Base-by-base conservation (phyloP, 1,284 basidiomycete genomes). In the Tylopilus sp. region DNA sequence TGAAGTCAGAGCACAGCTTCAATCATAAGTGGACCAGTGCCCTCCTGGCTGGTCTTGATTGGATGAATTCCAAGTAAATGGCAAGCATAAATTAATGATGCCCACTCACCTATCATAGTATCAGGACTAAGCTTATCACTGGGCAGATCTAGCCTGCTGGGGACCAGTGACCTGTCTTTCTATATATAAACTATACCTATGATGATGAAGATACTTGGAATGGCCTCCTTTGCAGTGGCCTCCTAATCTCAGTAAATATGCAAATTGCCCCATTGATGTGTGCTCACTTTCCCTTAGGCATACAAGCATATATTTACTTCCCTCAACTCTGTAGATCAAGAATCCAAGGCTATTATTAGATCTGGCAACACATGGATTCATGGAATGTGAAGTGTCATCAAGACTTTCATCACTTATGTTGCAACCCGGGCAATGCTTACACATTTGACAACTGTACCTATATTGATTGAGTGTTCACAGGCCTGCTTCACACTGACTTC, bases 301-400 rank as follows among this genome's bases (percentile, higher is more conserved):
- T 66, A 38, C 57, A 67, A 53, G 16, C 62, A 67, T 39, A 47
- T 64, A 2, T 65, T 67, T 19, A 67, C 59, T 1, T 64, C 55
- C 5, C 61, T 58, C 1, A 63, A 53, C 10, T 66, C 60, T 2
- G 54, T 66, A 1, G 53, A 62, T 1, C 24, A 66, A 44, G 26
- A 60, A 22, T 55, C 55, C 1, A 64, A 61, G 56, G 63, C 63
- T 22, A 60, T 47, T 3, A 16, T n/a, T n/a, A n/a, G 13, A 2
- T 59, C 47, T 24, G 24, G 62, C 2, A 63, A 63, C 26, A 47
- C 49, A 8, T 13, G 24, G 1, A 63, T 63, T 19, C 54, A 57
- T 36, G 47, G 53, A 2, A 64, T 64, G 63, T 39, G 56, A 32
- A 53, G 24, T 24, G 59, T 64, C 7, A 64, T 41, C 2, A 63